Base-by-base conservation (phyloP, 2,329 filamentous ascomycete genomes). In the Fusarium sp. region DNA sequence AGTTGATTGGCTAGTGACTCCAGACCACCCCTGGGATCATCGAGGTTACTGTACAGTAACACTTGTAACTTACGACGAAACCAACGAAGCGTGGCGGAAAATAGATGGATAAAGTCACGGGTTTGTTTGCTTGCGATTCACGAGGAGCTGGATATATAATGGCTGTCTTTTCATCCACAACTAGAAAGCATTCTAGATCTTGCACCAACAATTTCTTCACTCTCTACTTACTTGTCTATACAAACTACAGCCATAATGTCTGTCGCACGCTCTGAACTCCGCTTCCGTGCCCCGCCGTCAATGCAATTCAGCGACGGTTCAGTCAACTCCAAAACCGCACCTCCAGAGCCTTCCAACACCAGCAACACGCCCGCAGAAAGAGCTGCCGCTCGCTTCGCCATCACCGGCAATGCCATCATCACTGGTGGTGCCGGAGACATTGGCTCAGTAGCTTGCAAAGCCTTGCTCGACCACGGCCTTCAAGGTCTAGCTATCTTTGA, bases 231-330 rank as follows among this genome's bases (percentile, higher is more conserved):
- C 3, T 3, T 19, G 16, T 31, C 19, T 9, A 6, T 3, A 8
- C 7, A n/a, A 39, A 16, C 6, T 25, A 14, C 12, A 7, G 3
- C 5, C 23, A 49, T 4, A 19, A 64, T 64, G 62, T 64, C 60
- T 13, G 26, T 64, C 16, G 18, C 62, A 4, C n/a, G 62, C 16
- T 64, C 62, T 50, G 39, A 65, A 37, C 62, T 64, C 7, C 62
- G 34, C 21, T 51, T 50, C 4, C 62, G 62, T 11, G 31, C 41
- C 21, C 62, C 62, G 0, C 62, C 62, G 7, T 64, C 62, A 9
- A 64, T 64, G 60, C 44, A 46, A n/a, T 64, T 64, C 13, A 65
- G 62, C 37, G 60, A 64, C 13, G 52, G 52, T 18, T 58, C 62
- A 12, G 14, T 1, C 7, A 37, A 26, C 19, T 65, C 60, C 14